These are phyloP conservation scores for Gonapodya sp. DNA, from an alignment of 192 early-diverging fungal species.

Conservation along the genomic window DNA sequence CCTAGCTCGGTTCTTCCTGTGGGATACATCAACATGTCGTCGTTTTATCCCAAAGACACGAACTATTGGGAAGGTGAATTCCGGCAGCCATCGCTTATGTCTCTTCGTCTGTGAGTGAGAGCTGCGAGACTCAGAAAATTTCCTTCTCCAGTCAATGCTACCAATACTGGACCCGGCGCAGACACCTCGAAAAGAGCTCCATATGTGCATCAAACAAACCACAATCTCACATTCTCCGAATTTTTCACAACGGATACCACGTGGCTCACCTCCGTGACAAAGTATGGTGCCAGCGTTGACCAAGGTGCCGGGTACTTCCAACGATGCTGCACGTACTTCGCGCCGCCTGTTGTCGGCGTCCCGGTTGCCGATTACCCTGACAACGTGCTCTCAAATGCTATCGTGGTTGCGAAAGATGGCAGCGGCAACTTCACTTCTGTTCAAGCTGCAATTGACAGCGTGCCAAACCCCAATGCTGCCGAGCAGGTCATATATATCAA, in stretches of 20 bases:
- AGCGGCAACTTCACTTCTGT: constrained; percentile 9
- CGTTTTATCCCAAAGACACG: background rate
- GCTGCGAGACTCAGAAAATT: no score
- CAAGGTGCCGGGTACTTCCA: background rate
- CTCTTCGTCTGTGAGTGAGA: no score
- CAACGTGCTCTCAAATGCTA: background rate
- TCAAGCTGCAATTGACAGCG: constrained; percentile 7
- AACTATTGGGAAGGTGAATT: background rate
- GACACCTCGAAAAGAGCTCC: background rate
- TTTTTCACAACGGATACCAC: background rate
- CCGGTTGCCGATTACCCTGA: background rate
- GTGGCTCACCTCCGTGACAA: background rate
- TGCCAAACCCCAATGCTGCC: constrained; percentile 1
- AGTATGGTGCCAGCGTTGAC: background rate
- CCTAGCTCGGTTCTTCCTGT: background rate
- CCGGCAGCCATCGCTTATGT: no score
- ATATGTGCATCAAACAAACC: background rate
- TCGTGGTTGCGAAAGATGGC: constrained; percentile 3
- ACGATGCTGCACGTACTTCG: background rate
- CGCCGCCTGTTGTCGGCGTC: background rate
- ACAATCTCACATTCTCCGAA: background rate
- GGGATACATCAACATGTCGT: background rate
- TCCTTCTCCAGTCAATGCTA: background rate
- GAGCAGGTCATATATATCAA: constrained; percentile 13
- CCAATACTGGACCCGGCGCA: background rate